phyloP scores from a whole-genome alignment of 2,329 filamentous ascomycete genomes.

The Ceratocystis ficicola region DNA sequence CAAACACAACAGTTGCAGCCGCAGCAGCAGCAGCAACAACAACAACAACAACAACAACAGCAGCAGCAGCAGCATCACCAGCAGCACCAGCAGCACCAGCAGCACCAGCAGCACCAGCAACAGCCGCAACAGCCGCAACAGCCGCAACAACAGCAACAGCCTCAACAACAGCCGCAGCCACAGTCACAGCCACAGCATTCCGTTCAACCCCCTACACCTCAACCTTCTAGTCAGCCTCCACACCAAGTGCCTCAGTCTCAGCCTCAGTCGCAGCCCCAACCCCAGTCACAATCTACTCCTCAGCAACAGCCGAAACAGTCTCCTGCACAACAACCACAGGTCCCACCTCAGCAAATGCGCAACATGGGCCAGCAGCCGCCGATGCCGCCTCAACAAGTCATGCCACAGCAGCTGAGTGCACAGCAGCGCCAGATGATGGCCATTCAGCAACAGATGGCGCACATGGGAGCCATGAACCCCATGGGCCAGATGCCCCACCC shows the following conservation, averaged over 20 bases:
- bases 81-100: not conserved
- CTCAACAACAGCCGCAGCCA: conserved; percentile 12
- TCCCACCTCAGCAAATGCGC: conserved; percentile 20
- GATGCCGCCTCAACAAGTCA: conserved; percentile 18
- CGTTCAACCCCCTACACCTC: conserved; percentile 2
- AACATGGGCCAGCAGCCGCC: conserved; percentile 16
- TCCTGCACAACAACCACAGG: conserved; percentile 10
- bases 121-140: not conserved
- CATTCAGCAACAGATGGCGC: conserved; percentile 20
- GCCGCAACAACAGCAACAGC: not conserved
- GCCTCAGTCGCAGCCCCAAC: too few species aligned
- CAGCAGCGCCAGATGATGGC: conserved; percentile 21
- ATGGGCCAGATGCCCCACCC: conserved; percentile 20
- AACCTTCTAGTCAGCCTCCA: not conserved
- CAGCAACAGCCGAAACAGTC: conserved; percentile 15
- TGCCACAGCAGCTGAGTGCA: conserved; percentile 16
- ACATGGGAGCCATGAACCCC: conserved; percentile 18
- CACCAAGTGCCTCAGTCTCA: not conserved
- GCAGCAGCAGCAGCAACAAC: too few species aligned
- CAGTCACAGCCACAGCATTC: not conserved
- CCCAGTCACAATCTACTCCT: not conserved
- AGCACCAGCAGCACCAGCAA: not conserved
- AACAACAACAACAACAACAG: too few species aligned
- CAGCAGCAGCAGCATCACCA: not conserved
- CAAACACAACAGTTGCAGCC: not conserved